Evolutionary conservation across 768 basidiomycete species (phyloP).

Genomic region (Gloeopeniophorella convolvens): DNA sequence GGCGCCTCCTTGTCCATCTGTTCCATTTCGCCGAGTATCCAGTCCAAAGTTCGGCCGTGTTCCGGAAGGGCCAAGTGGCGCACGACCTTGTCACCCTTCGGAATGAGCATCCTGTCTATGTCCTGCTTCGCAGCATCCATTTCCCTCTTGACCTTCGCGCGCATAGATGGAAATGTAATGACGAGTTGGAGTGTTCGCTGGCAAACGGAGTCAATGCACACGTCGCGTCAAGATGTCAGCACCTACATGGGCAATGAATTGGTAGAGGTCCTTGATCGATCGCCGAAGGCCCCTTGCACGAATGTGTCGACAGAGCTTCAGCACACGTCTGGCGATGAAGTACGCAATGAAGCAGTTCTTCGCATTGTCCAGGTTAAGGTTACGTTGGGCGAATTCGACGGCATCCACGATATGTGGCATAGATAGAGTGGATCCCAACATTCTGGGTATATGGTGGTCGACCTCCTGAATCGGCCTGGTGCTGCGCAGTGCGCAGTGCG

Average conservation of each 20-base stretch:
- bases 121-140: slow-evolving; percentile 57
- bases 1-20: slow-evolving; percentile 63
- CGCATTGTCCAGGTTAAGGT: slow-evolving; percentile 34
- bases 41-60: slow-evolving; percentile 57
- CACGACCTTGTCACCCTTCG: slow-evolving; percentile 52
- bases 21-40: slow-evolving; percentile 75
- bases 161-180: slow-evolving; percentile 55
- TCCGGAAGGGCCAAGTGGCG: slow-evolving; percentile 63
- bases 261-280: slow-evolving; percentile 46
- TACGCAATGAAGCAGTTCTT: slow-evolving; percentile 58
- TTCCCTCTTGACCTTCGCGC: slow-evolving; percentile 53
- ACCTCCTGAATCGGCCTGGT: too few species aligned
- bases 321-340: slow-evolving; percentile 41
- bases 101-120: slow-evolving; percentile 63
- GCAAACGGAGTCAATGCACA: background rate
- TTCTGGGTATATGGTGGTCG: too few species aligned
- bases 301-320: slow-evolving; percentile 56
- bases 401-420: slow-evolving; percentile 12
- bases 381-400: background rate
- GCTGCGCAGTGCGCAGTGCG: background rate
- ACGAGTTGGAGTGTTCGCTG: slow-evolving; percentile 52
- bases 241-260: slow-evolving; percentile 46
- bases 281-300: slow-evolving; percentile 52
- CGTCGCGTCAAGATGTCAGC: background rate
- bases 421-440: slow-evolving; percentile 8